Percentiles rank a stretch among this genome's conserved stretches.
phyloP scores from a whole-genome alignment of 495 filamentous ascomycete species.

The Podospora sp. region DNA sequence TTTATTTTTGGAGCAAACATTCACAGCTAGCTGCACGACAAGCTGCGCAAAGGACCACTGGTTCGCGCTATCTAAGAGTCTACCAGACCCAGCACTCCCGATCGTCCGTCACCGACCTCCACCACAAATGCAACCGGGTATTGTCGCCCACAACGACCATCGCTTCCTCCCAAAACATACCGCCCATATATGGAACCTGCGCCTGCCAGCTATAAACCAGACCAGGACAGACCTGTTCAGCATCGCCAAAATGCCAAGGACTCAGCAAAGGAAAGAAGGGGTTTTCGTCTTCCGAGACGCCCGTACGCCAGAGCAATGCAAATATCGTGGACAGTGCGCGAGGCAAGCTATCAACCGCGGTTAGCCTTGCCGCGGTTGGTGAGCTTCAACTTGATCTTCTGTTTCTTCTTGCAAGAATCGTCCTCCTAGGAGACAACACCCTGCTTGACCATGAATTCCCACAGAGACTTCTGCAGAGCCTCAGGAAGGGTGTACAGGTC shows the following conservation, averaged over 20 bases:
- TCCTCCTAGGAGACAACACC: conserved; percentile 26
- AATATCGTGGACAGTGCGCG: neutral
- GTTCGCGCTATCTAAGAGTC: neutral
- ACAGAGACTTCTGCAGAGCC: conserved; percentile 79
- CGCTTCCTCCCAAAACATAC: neutral
- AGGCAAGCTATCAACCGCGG: neutral
- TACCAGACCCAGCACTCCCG: neutral
- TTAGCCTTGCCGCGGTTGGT: no score
- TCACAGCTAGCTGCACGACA: no score
- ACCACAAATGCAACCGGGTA: conserved; percentile 8
- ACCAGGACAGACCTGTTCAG: neutral
- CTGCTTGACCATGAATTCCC: conserved; percentile 68
- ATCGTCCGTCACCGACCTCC: neutral
- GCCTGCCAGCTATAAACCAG: conserved; percentile 2
- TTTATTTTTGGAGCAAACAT: no score
- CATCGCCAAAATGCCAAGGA: neutral
- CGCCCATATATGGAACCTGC: conserved; percentile 1
- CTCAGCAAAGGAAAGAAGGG: neutral
- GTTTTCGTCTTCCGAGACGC: conserved; percentile 25
- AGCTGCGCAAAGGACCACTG: neutral
- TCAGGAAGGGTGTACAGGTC: conserved; percentile 96
- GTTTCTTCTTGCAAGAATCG: conserved; percentile 2
- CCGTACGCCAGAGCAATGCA: conserved; percentile 25
- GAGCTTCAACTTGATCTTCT: neutral
- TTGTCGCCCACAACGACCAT: conserved; percentile 1